Conservation (phyloP, 2,329 filamentous ascomycete species). For the Aspergillus ochraceoroseus region DNA sequence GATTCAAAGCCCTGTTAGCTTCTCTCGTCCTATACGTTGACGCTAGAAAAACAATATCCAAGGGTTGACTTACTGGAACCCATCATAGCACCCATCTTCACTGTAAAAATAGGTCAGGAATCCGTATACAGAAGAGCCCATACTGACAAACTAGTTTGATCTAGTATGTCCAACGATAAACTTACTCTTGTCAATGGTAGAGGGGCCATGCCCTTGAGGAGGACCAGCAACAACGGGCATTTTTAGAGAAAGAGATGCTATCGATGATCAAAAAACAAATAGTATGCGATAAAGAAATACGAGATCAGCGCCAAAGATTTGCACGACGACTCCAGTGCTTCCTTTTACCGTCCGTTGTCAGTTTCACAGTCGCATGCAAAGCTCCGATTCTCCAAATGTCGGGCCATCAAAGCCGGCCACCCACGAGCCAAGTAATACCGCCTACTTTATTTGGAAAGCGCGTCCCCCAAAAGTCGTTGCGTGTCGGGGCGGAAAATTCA, state of each 20-base stretch:
- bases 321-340: not conserved
- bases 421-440: constrained; percentile 16
- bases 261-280: not conserved
- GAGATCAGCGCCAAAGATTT: not conserved
- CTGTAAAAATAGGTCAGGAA: constrained; percentile 48
- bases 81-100: constrained; percentile 99
- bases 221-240: constrained; percentile 58
- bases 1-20: constrained; percentile 10
- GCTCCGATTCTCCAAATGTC: constrained; percentile 7
- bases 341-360: not conserved
- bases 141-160: not conserved
- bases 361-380: constrained; percentile 10
- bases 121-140: constrained; percentile 1
- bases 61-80: constrained; percentile 76
- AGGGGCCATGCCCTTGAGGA: constrained; percentile 53
- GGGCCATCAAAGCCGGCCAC: constrained; percentile 7
- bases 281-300: not conserved
- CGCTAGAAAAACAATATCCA: not conserved
- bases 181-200: constrained; percentile 67
- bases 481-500: no score
- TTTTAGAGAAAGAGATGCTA: constrained; percentile 17
- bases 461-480: no score
- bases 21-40: constrained; percentile 4
- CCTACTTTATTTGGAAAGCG: constrained; percentile 10
- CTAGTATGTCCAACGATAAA: constrained; percentile 6